Evolutionary conservation across 2,329 filamentous ascomycete species (phyloP).

Genomic region (Epichloe gansuensis): DNA sequence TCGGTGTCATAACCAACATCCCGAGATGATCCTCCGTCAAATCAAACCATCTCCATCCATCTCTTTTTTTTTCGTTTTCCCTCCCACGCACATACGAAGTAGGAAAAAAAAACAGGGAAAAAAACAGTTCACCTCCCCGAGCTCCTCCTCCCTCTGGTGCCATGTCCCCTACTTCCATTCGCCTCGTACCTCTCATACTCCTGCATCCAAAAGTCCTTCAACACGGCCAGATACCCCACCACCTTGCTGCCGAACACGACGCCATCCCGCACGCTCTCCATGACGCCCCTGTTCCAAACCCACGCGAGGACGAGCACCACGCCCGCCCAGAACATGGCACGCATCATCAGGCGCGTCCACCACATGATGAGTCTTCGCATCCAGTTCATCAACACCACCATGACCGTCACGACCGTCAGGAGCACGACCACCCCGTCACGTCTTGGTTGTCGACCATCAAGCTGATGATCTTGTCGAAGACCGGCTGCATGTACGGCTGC

Average conservation of each 20-base stretch:
- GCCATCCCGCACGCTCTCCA: slow-evolving; percentile 50
- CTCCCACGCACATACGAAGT: no score
- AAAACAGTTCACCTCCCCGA: neutral
- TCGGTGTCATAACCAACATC: no score
- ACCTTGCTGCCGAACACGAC: slow-evolving; percentile 30
- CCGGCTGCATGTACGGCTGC: slow-evolving; percentile 30
- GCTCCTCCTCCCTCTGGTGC: neutral
- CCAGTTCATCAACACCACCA: slow-evolving; percentile 58
- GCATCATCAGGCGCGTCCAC: slow-evolving; percentile 57
- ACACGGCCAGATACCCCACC: slow-evolving; percentile 33
- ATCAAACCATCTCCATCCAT: no score
- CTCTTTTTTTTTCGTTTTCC: no score
- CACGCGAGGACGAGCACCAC: slow-evolving; percentile 42
- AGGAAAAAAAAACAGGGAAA: slow-evolving; percentile 3
- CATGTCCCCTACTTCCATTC: neutral
- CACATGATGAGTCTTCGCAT: slow-evolving; percentile 62
- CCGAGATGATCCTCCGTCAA: neutral
- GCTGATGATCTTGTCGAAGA: slow-evolving; percentile 27
- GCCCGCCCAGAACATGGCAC: slow-evolving; percentile 51
- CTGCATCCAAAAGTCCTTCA: slow-evolving; percentile 41
- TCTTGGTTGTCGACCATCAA: slow-evolving; percentile 24
- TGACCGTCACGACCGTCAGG: slow-evolving; percentile 30
- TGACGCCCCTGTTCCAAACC: slow-evolving; percentile 53
- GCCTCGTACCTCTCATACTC: slow-evolving; percentile 37
- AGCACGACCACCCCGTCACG: slow-evolving; percentile 20